These are phyloP conservation scores for Pythium phragmiticola DNA, from an alignment of 352 stramenopile species.

Conservation along the genomic window DNA sequence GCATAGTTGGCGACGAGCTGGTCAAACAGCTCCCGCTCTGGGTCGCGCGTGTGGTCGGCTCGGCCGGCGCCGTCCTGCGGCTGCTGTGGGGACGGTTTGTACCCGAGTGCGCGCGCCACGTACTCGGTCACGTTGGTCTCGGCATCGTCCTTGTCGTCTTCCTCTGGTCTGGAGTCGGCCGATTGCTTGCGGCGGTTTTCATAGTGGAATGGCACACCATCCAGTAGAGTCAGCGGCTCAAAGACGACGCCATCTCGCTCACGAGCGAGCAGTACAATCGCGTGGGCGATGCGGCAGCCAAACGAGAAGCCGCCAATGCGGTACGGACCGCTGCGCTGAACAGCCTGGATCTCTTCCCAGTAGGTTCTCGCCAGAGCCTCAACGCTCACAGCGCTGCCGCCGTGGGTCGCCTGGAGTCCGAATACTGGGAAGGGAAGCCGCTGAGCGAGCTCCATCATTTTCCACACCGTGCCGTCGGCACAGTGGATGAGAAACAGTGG, in stretches of 20 bases:
- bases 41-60: constrained; percentile 13
- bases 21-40: constrained; percentile 26
- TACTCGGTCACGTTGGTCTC: constrained; percentile 18
- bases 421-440: constrained; percentile 37
- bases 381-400: constrained; percentile 18
- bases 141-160: constrained; percentile 14
- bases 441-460: constrained; percentile 48
- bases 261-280: constrained; percentile 33
- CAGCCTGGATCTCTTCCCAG: constrained; percentile 33
- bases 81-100: constrained; percentile 7
- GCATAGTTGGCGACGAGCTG: constrained; percentile 38
- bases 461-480: constrained; percentile 58
- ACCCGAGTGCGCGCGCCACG: constrained; percentile 19
- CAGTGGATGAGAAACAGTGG: constrained; percentile 55
- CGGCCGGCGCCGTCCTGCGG: constrained; percentile 23
- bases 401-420: constrained; percentile 35
- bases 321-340: constrained; percentile 39
- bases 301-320: constrained; percentile 62
- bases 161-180: neutral
- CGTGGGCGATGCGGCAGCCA: constrained; percentile 53
- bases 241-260: constrained; percentile 29
- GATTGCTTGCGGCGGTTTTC: constrained; percentile 1
- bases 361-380: constrained; percentile 40
- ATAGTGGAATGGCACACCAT: constrained; percentile 36
- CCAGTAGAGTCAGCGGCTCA: constrained; percentile 39